Conservation (phyloP, 106 monocot genomes). For the Cymbidium sinense region DNA sequence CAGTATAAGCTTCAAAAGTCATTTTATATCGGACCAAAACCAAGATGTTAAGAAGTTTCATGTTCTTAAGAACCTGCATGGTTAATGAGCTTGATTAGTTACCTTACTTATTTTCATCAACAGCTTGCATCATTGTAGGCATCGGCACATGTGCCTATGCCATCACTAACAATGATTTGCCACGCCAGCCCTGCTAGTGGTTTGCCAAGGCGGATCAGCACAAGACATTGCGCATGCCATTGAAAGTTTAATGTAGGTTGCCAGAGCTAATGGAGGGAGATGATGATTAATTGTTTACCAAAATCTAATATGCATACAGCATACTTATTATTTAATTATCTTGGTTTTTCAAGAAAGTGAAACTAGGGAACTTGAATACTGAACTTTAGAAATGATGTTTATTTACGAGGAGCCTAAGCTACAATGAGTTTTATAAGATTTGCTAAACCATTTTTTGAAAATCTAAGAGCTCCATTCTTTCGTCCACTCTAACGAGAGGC, state of each 20-base stretch:
- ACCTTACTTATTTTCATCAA: too few species aligned
- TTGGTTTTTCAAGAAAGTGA: background rate
- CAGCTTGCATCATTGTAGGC: too few species aligned
- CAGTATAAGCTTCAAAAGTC: background rate
- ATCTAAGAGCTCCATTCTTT: background rate
- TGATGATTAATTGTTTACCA: background rate
- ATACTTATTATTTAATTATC: background rate
- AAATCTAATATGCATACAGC: background rate
- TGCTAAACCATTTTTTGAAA: background rate
- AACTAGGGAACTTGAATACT: background rate
- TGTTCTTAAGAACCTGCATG: background rate
- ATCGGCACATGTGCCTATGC: too few species aligned
- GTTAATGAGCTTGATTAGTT: background rate
- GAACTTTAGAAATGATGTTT: background rate
- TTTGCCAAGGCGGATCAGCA: too few species aligned
- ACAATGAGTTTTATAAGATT: background rate
- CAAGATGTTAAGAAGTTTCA: background rate
- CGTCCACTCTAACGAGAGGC: background rate
- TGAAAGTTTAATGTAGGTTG: too few species aligned
- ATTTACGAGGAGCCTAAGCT: background rate
- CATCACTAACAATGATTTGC: too few species aligned
- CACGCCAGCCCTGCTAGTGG: too few species aligned
- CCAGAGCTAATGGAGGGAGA: too few species aligned
- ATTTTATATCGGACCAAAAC: background rate
- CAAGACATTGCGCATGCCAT: too few species aligned